Evolutionary conservation across 441 rosid genomes (phyloP), one percentile per base, ranked within the genome.

Genomic region (Euphorbia schlechtendalii): DNA sequence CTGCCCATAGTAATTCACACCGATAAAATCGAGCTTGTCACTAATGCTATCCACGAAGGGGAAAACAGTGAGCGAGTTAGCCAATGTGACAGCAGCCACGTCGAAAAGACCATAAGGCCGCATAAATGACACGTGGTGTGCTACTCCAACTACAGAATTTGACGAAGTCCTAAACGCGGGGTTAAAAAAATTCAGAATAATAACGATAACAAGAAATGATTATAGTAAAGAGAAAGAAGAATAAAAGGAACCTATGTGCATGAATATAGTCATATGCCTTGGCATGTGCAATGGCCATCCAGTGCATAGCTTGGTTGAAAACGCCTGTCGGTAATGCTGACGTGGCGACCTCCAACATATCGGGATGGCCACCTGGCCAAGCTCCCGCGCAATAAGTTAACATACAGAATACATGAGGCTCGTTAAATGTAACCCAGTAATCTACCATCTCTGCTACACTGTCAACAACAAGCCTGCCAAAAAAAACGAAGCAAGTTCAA

Each of bases 321-420:
- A 85, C 99, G 70, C 99, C 97, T 68, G 83, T 82, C 64, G 97
- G 99, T 55, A 93, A 73, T 73, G 99, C 84, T 72, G 97, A 80
- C 66, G 91, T 93, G 58, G 95, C 96, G 59, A 55, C 85, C 80
- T 93, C 99, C 75, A 93, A 73, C 90, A 90, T 80, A 72, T 85
- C 91, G 70, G 99, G 99, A 79, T 83, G 77, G 69, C 91, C 95
- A 28, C 99, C 99, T 51, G 99, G 97, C 99, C 99, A 93, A 78
- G 97, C 81, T 76, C 99, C 99, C 38, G 87, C 86, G 63, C 86
- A 86, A 78, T 93, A 90, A 46, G 99, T 93, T 72, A 93, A 93
- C 97, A 93, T 83, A 72, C 81, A 69, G 64, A 93, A 93, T 73
- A 93, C 81, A 76, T 90, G 97, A 51, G 97, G 97, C 80, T 93